Conservation (phyloP, 2,329 filamentous ascomycete genomes). For the Colletotrichum somersetense region DNA sequence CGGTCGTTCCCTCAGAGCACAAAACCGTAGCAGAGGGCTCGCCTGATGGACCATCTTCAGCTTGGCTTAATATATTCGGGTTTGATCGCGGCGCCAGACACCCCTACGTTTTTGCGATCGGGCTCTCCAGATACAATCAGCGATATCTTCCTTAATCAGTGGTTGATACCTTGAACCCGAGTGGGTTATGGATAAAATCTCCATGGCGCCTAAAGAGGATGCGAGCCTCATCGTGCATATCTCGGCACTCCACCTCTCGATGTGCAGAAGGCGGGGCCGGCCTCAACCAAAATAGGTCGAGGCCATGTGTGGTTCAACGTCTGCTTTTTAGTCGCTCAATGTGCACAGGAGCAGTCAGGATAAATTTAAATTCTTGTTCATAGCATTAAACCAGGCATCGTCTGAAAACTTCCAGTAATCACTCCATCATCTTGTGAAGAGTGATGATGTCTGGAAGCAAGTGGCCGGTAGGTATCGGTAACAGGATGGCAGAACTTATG, state of each 20-base stretch:
- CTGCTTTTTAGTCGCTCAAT: background rate
- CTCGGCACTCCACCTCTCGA: slow-evolving; percentile 27
- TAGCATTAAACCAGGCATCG: background rate
- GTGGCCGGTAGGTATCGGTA: background rate
- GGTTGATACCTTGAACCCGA: background rate
- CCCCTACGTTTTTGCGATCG: background rate
- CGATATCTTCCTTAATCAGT: background rate
- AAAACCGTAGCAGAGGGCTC: background rate
- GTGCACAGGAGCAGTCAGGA: background rate
- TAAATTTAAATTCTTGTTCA: background rate
- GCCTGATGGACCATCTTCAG: too few relatives aligned
- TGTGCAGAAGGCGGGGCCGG: slow-evolving; percentile 18
- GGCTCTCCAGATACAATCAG: background rate
- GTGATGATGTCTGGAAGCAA: background rate
- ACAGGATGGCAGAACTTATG: background rate
- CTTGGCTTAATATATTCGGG: background rate
- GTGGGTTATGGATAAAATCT: background rate
- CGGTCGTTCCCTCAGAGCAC: accelerated
- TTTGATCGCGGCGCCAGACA: background rate
- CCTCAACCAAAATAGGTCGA: background rate
- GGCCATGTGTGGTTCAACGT: background rate
- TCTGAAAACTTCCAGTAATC: background rate
- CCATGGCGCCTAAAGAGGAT: background rate
- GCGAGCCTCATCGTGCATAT: background rate
- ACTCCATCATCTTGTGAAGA: background rate